Conservation (phyloP, 2,329 filamentous ascomycete species). For the Decorospora gaudefroyi region DNA sequence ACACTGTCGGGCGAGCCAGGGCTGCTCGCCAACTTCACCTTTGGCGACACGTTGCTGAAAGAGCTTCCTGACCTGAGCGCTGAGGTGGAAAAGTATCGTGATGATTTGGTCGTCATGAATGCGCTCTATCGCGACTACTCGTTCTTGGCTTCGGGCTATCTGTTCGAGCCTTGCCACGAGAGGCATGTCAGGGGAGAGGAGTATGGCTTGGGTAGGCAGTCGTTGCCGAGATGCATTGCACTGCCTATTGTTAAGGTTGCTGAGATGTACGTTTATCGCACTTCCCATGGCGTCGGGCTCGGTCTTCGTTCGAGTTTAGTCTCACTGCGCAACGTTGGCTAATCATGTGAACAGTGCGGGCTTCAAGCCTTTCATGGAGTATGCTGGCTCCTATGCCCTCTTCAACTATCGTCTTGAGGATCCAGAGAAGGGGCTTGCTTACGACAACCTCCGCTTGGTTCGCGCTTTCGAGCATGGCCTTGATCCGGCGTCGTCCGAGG, state of each 20-base stretch:
- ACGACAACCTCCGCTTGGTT: slow-evolving; percentile 75
- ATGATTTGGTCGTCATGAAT: slow-evolving; percentile 78
- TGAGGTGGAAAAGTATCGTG: slow-evolving; percentile 69
- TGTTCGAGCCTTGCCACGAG: slow-evolving; percentile 89
- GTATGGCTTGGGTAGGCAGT: slow-evolving; percentile 77
- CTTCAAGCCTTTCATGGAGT: slow-evolving; percentile 94
- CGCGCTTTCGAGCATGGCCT: slow-evolving; percentile 90
- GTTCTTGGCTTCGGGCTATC: slow-evolving; percentile 85
- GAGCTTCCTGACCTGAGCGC: slow-evolving; percentile 77
- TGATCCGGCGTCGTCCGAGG: slow-evolving; percentile 84
- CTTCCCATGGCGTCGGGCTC: neutral
- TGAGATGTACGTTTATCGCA: slow-evolving; percentile 70
- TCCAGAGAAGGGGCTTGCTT: slow-evolving; percentile 58
- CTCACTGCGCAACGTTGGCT: slow-evolving; percentile 15
- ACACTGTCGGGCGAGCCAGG: slow-evolving; percentile 74
- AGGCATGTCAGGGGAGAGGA: slow-evolving; percentile 67
- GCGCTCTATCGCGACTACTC: slow-evolving; percentile 90
- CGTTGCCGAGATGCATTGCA: slow-evolving; percentile 74
- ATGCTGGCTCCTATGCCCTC: slow-evolving; percentile 65
- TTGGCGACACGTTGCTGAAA: slow-evolving; percentile 75
- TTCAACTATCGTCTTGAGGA: slow-evolving; percentile 68
- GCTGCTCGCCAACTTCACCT: slow-evolving; percentile 71
- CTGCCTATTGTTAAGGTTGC: slow-evolving; percentile 82
- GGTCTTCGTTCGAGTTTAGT: neutral
- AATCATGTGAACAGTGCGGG: slow-evolving; percentile 57